Evolutionary conservation across 345 rosid genomes (phyloP).

Genomic region (Viola odorata): DNA sequence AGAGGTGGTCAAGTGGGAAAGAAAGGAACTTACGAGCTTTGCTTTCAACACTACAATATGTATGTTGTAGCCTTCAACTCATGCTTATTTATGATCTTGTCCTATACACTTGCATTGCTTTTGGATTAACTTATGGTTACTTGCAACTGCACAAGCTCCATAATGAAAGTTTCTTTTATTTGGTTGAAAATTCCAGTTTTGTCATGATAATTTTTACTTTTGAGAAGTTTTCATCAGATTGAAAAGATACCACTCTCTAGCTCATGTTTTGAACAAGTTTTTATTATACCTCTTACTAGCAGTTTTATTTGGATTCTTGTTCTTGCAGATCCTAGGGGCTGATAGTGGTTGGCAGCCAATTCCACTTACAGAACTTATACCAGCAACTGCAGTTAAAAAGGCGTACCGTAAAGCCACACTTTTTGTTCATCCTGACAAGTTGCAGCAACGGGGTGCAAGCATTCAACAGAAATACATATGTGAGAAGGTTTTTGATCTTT

Average conservation of each 20-base stretch:
- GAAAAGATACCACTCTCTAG: too few species aligned
- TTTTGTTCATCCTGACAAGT: constrained; percentile 85
- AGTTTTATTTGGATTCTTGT: neutral
- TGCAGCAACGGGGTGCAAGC: constrained; percentile 95
- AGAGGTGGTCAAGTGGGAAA: constrained; percentile 91
- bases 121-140: neutral
- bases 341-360: constrained; percentile 94
- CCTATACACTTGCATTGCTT: neutral
- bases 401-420: constrained; percentile 90
- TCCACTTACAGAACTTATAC: constrained; percentile 66
- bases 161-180: too few species aligned
- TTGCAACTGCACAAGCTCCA: too few species aligned
- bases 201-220: too few species aligned
- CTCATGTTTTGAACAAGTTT: too few species aligned
- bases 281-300: neutral
- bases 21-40: constrained; percentile 83
- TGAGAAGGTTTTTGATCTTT: constrained; percentile 94
- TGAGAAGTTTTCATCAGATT: too few species aligned
- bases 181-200: too few species aligned
- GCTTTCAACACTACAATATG: constrained; percentile 91
- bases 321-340: constrained; percentile 74
- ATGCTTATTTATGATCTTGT: neutral
- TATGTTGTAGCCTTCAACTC: constrained; percentile 22
- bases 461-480: constrained; percentile 82
- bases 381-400: constrained; percentile 73